Evolutionary conservation across 2,329 filamentous ascomycete species (phyloP).

Genomic region (Scedosporium aurantiacum): DNA sequence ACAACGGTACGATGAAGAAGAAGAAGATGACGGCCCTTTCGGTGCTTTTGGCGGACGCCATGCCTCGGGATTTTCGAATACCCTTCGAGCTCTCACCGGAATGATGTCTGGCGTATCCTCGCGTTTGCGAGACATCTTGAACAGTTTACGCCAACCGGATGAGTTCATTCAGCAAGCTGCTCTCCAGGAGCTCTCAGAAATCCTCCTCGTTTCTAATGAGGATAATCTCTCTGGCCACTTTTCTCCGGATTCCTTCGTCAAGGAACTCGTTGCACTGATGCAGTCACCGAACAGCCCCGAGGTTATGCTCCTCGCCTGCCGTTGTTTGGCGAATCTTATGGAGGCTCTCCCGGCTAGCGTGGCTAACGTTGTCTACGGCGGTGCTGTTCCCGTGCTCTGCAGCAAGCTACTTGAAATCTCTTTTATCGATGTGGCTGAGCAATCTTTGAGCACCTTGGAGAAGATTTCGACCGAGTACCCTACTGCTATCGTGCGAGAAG

Average conservation of each 20-base stretch:
- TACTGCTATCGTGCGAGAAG: conserved; percentile 87
- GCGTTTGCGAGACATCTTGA: conserved; percentile 66
- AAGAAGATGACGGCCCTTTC: conserved; percentile 56
- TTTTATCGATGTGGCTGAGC: conserved; percentile 94
- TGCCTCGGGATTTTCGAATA: conserved; percentile 60
- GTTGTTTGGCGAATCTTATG: conserved; percentile 95
- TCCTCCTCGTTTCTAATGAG: conserved; percentile 88
- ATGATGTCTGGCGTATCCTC: conserved; percentile 82
- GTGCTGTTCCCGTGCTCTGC: conserved; percentile 86
- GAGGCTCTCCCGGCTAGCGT: conserved; percentile 88
- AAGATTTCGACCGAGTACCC: conserved; percentile 98
- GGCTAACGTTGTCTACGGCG: conserved; percentile 93
- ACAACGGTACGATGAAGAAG: conserved; percentile 40
- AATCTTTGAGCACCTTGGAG: conserved; percentile 89
- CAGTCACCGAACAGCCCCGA: conserved; percentile 81
- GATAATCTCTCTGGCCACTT: conserved; percentile 94
- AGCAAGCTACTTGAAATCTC: conserved; percentile 92
- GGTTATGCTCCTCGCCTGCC: conserved; percentile 92
- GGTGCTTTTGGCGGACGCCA: conserved; percentile 45
- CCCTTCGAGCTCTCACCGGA: conserved; percentile 75
- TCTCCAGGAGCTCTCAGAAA: conserved; percentile 83
- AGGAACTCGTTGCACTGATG: conserved; percentile 88
- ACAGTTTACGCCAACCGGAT: conserved; percentile 69
- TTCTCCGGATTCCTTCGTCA: conserved; percentile 86
- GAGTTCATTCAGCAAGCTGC: conserved; percentile 87